Base-by-base conservation (phyloP, 2,329 filamentous ascomycete species). In the Graphiopsis chlorocephala region DNA sequence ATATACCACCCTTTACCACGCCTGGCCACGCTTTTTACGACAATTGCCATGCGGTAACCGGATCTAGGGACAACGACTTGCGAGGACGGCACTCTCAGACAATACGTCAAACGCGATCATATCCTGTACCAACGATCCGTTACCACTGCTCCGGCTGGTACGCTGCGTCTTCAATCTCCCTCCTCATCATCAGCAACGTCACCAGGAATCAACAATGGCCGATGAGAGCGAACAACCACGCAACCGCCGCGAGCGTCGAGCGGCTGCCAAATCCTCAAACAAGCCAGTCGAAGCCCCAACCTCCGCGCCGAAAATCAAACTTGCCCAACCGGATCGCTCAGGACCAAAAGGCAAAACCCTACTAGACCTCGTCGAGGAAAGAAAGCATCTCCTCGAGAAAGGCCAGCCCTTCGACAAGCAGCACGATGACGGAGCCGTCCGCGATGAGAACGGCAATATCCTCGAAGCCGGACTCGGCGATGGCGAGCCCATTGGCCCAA, bases 341-440 rank as follows among this genome's bases (percentile, higher is more conserved):
- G 84, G 77, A 1, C 88, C 83, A 8, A 81, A 81, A 71, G 83
- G 86, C 50, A 84, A 89, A 75, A 94, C 91, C 0, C 82, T 95
- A n/a, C 82, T 93, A 65, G 82, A 93, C 64, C 75, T 93, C 31
- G 91, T 91, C 65, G 83, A 89, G 61, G 84, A 91, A 68, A 84
- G 85, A 59, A 80, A 81, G 66, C 71, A 72, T 25, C 75, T 80
- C 35, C 74, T 83, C 17, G 71, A 77, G 60, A 72, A 77, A 67
- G 75, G 68, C 75, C 86, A 74, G 78, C 90, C 69, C 80, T 88
- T 75, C 78, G 80, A 62, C 77, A 82, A 75, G 80, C 71, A 74
- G 17, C 68, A 76, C 48, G 66, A 68, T 10, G 73, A 76, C 61
- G 74, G 72, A 12, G 60, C 69, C 1, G 69, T 70, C 25, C 70